Evolutionary conservation across 176 grass and related monocot genomes (phyloP).

Genomic region (Oryza officinalis): DNA sequence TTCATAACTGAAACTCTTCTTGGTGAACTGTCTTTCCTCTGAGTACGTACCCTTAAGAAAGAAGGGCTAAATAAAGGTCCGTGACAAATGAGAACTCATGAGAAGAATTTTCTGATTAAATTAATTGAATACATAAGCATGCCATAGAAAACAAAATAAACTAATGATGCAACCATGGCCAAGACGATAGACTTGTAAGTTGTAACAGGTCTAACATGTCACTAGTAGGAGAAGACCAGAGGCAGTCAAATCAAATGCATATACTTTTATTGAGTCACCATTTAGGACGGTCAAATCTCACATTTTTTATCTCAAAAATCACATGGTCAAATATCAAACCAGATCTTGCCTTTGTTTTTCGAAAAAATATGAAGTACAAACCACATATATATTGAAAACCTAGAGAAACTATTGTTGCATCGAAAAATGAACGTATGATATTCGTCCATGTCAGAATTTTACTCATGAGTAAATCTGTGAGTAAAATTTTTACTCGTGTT

Average conservation of each 20-base stretch:
- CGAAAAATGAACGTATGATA: too few relatives aligned
- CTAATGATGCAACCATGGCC: conserved; percentile 4
- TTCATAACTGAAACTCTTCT: neutral
- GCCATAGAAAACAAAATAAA: neutral
- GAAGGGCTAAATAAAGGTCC: neutral
- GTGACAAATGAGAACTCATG: neutral
- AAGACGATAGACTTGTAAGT: conserved; percentile 20
- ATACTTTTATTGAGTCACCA: neutral
- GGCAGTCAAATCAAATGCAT: conserved; percentile 8
- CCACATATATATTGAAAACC: too few relatives aligned
- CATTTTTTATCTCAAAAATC: neutral
- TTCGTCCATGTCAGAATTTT: too few relatives aligned
- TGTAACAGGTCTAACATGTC: conserved; percentile 5
- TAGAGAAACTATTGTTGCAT: too few relatives aligned
- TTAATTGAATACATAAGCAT: neutral
- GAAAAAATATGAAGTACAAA: too few relatives aligned
- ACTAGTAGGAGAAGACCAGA: conserved; percentile 24
- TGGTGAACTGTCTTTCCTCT: neutral
- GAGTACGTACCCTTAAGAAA: conserved; percentile 9
- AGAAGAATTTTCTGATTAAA: neutral
- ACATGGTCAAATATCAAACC: neutral
- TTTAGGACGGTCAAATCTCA: conserved; percentile 28
- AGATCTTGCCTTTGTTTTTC: too few relatives aligned
- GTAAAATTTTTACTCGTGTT: too few relatives aligned
- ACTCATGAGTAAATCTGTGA: too few relatives aligned